Evolutionary conservation across 176 grass and related monocot genomes (phyloP).

Genomic region (Metroxylon sagu): DNA sequence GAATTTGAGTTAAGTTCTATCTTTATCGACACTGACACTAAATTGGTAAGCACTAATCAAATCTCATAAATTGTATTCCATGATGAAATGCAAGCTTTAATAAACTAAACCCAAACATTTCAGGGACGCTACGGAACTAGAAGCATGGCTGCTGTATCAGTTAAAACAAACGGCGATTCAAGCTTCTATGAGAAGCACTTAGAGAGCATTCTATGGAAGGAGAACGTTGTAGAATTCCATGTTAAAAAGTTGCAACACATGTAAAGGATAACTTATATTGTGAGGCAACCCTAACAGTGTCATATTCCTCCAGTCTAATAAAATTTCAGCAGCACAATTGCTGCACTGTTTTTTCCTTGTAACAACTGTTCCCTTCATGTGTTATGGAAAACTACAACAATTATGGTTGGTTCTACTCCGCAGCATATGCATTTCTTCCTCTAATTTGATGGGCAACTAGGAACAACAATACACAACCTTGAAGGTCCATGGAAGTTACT

Average conservation of each 20-base stretch:
- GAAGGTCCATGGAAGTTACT: too few relatives aligned
- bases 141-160: constrained; percentile 55
- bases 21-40: constrained; percentile 47
- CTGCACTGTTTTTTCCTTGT: too few relatives aligned
- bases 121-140: constrained; percentile 76
- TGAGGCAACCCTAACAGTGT: too few relatives aligned
- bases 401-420: too few relatives aligned
- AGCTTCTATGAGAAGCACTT: constrained; percentile 66
- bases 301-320: too few relatives aligned
- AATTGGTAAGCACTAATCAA: constrained; percentile 28
- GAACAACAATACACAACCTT: too few relatives aligned
- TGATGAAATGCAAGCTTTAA: neutral
- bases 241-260: constrained; percentile 28
- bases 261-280: neutral
- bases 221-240: constrained; percentile 34
- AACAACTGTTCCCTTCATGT: too few relatives aligned
- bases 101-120: neutral
- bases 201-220: constrained; percentile 47
- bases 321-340: too few relatives aligned
- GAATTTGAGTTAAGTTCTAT: constrained; percentile 64
- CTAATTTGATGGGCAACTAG: too few relatives aligned
- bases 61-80: neutral
- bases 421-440: too few relatives aligned
- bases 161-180: constrained; percentile 34
- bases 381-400: too few relatives aligned